Conservation (phyloP, 106 monocot genomes). For the Allium sativum region DNA sequence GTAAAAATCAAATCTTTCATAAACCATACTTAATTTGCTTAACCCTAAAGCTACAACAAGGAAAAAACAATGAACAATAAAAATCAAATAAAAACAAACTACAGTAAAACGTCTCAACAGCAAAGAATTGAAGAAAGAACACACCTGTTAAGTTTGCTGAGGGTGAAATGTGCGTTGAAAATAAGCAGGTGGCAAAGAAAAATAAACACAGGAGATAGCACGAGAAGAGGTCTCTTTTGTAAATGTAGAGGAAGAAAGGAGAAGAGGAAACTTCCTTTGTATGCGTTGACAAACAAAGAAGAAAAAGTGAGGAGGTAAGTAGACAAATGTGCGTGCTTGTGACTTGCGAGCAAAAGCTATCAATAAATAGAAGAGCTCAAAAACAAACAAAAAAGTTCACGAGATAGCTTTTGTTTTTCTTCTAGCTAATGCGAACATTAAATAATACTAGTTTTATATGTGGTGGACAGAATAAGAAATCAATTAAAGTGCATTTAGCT, state of each 20-base stretch:
- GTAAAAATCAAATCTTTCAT: constrained; percentile 6
- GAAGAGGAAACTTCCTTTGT: constrained; percentile 67
- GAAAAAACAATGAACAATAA: not conserved
- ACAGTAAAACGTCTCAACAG: not conserved
- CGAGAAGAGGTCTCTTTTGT: constrained; percentile 5
- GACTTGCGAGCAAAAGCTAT: constrained; percentile 1
- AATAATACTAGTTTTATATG: too few species aligned
- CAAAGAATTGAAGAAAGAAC: not conserved
- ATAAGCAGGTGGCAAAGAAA: too few species aligned
- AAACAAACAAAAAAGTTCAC: constrained; percentile 6
- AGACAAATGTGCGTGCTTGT: constrained; percentile 1
- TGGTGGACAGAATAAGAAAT: constrained; percentile 2
- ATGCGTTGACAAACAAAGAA: constrained; percentile 36
- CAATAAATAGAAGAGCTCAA: constrained; percentile 9
- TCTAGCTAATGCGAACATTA: too few species aligned
- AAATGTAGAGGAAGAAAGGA: constrained; percentile 23
- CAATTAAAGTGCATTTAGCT: constrained; percentile 7
- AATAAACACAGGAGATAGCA: not conserved
- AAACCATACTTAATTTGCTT: not conserved
- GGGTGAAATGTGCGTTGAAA: not conserved
- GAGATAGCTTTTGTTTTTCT: not conserved
- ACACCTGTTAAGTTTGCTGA: not conserved
- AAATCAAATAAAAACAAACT: not conserved
- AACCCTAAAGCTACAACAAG: too few species aligned
- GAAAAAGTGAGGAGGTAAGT: not conserved